Evolutionary conservation across 179 eudicot genomes (phyloP).

Genomic region (Sideroxylon spinosum): DNA sequence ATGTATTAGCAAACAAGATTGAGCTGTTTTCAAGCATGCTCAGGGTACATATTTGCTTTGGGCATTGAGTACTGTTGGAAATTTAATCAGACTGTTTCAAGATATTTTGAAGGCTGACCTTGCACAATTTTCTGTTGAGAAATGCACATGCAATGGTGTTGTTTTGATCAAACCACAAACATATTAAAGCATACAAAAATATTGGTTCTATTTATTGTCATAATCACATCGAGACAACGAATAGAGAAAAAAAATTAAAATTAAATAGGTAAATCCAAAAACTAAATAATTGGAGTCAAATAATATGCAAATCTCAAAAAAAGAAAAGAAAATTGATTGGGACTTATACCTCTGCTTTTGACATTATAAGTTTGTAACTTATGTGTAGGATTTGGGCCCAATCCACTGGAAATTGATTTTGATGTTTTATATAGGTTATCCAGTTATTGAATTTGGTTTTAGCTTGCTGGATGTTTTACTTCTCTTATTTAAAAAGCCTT

Average conservation of each 20-base stretch:
- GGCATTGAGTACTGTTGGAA: neutral
- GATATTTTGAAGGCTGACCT: too few species aligned
- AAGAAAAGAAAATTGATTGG: neutral
- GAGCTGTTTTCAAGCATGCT: neutral
- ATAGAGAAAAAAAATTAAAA: neutral
- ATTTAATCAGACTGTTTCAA: neutral
- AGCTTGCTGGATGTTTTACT: neutral
- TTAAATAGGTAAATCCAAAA: neutral
- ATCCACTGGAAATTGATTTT: neutral
- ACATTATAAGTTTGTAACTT: neutral
- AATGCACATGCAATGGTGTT: too few species aligned
- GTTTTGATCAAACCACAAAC: too few species aligned
- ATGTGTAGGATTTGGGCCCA: too few species aligned
- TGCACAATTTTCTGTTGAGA: neutral
- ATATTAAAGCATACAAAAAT: neutral
- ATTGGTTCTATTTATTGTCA: neutral
- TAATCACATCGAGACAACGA: neutral
- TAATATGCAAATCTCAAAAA: neutral
- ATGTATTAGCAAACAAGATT: neutral
- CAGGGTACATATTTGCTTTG: neutral
- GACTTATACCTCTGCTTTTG: neutral
- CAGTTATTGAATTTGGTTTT: neutral
- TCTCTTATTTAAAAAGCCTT: neutral
- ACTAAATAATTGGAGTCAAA: neutral
- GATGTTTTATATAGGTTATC: neutral